phyloP scores from a whole-genome alignment of 2,329 filamentous ascomycete species.

The Sporothrix luriei region DNA sequence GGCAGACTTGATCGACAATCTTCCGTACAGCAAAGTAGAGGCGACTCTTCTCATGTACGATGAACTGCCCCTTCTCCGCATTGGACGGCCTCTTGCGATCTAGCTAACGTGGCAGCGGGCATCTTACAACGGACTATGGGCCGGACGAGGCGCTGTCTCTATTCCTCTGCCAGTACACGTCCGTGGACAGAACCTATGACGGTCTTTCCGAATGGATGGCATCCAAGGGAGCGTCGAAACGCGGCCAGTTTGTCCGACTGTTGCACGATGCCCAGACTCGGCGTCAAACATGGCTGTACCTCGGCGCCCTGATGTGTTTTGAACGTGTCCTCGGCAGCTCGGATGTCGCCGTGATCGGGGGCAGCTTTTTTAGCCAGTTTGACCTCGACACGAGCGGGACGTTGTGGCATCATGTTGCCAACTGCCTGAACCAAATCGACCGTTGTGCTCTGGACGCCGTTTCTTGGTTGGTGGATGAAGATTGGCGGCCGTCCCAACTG shows the following conservation, averaged over 20 bases:
- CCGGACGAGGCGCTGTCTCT: not conserved
- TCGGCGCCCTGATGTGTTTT: not conserved
- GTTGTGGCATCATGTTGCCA: no score
- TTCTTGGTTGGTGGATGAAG: no score
- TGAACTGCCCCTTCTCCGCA: not conserved
- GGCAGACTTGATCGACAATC: slow-evolving; percentile 3
- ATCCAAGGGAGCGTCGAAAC: not conserved
- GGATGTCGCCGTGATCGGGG: not conserved
- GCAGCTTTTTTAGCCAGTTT: not conserved
- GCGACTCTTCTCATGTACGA: not conserved
- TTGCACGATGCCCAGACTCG: not conserved
- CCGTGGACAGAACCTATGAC: not conserved
- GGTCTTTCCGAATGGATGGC: not conserved
- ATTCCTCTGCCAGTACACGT: not conserved
- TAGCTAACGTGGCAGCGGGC: not conserved
- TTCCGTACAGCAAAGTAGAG: not conserved
- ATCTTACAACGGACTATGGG: no score
- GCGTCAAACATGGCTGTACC: not conserved
- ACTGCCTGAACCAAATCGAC: no score
- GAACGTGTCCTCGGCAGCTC: not conserved
- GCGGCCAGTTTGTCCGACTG: not conserved
- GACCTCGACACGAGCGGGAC: no score
- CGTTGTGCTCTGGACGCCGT: no score
- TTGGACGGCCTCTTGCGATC: not conserved
- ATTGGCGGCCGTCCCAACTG: no score